Percentiles rank a stretch among this genome's conserved stretches.
These are phyloP conservation scores for Pascua sp. DNA, from an alignment of 1,284 basidiomycete species.

Conservation along the genomic window DNA sequence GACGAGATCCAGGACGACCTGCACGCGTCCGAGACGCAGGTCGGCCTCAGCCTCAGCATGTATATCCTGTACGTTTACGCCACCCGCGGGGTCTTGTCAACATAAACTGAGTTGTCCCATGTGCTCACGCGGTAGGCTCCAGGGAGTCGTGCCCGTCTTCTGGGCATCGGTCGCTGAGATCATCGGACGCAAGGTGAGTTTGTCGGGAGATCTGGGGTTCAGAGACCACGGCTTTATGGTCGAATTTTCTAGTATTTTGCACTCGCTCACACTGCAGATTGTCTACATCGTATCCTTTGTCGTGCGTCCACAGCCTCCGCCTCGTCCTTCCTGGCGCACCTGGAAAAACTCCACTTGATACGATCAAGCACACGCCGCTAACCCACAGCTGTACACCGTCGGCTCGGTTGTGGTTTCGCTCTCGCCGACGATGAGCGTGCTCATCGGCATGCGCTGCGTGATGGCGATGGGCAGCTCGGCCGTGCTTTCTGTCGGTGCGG, in stretches of 20 bases:
- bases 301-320: slow-evolving; percentile 28
- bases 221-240: too few relatives aligned
- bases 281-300: slow-evolving; percentile 63
- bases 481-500: slow-evolving; percentile 73
- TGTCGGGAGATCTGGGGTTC: too few relatives aligned
- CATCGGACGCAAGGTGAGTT: slow-evolving; percentile 67
- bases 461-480: slow-evolving; percentile 62
- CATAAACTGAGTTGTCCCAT: neutral
- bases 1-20: slow-evolving; percentile 63
- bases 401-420: slow-evolving; percentile 65
- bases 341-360: too few relatives aligned
- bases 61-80: slow-evolving; percentile 60
- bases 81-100: too few relatives aligned
- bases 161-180: slow-evolving; percentile 60
- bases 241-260: neutral
- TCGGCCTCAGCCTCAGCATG: slow-evolving; percentile 68
- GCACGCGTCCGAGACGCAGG: slow-evolving; percentile 62
- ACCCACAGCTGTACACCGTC: slow-evolving; percentile 57
- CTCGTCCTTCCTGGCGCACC: too few relatives aligned
- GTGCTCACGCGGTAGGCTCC: slow-evolving; percentile 25
- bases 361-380: neutral
- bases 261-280: slow-evolving; percentile 46
- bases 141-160: slow-evolving; percentile 42
- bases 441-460: slow-evolving; percentile 58
- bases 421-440: slow-evolving; percentile 58